Percentiles rank a stretch among this genome's conserved stretches.
phyloP scores from a whole-genome alignment of 805 yeast genomes.

The Sugiyamaella smithiae region DNA sequence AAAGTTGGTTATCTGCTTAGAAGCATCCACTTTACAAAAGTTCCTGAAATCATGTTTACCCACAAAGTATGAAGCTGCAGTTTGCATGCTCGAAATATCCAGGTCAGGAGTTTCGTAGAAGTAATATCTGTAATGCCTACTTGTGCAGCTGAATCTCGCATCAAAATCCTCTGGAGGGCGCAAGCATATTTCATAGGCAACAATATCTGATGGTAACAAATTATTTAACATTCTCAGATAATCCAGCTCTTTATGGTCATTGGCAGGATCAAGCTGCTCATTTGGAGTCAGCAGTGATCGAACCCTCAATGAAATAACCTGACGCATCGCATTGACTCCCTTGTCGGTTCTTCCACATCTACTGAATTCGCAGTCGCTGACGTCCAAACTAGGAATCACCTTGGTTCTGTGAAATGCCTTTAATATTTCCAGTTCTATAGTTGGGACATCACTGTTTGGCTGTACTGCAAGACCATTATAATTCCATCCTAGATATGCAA shows the following conservation, averaged over 20 bases:
- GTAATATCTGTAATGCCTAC: slow-evolving; percentile 81
- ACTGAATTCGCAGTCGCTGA: slow-evolving; percentile 67
- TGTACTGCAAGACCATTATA: slow-evolving; percentile 90
- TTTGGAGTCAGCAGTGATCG: slow-evolving; percentile 65
- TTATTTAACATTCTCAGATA: slow-evolving; percentile 75
- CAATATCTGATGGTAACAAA: slow-evolving; percentile 73
- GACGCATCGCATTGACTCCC: slow-evolving; percentile 97
- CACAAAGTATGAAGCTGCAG: slow-evolving; percentile 58
- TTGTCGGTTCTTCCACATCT: slow-evolving; percentile 94
- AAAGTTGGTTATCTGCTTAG: slow-evolving; percentile 84
- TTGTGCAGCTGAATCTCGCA: slow-evolving; percentile 88
- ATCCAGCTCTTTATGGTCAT: slow-evolving; percentile 69
- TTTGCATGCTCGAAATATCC: slow-evolving; percentile 62
- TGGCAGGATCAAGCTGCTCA: slow-evolving; percentile 54
- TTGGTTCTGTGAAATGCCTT: slow-evolving; percentile 67
- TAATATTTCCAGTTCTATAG: slow-evolving; percentile 76
- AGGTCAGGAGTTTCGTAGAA: slow-evolving; percentile 46
- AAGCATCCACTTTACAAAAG: slow-evolving; percentile 91
- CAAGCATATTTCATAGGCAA: slow-evolving; percentile 76
- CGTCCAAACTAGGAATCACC: slow-evolving; percentile 55
- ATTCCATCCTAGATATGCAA: slow-evolving; percentile 89
- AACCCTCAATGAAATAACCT: slow-evolving; percentile 77
- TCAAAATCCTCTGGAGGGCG: slow-evolving; percentile 82
- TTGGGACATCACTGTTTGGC: slow-evolving; percentile 67
- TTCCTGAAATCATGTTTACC: slow-evolving; percentile 92